Evolutionary conservation across 768 basidiomycete species (phyloP).

Genomic region (Tephrocybe sp.): DNA sequence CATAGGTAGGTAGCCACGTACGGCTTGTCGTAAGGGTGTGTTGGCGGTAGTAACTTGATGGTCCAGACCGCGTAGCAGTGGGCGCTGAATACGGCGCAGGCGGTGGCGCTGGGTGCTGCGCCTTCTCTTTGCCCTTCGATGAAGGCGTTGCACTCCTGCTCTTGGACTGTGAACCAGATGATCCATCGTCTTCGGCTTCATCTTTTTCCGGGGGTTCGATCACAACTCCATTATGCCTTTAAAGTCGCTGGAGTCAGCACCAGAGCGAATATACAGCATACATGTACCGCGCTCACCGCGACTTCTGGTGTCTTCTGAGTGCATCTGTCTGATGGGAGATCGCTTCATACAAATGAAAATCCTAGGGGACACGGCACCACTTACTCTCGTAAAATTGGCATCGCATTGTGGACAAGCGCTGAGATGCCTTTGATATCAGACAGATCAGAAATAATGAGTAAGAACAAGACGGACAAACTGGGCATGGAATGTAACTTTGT

Average conservation of each 20-base stretch:
- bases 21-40: conserved; percentile 53
- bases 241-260: conserved; percentile 1
- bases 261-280: neutral
- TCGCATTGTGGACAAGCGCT: conserved; percentile 82
- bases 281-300: conserved; percentile 45
- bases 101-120: conserved; percentile 9
- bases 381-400: conserved; percentile 75
- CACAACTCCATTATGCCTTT: conserved; percentile 67
- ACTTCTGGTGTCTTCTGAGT: conserved; percentile 77
- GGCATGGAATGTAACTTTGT: conserved; percentile 77
- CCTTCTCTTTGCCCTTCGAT: conserved; percentile 40
- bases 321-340: conserved; percentile 67
- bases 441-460: neutral
- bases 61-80: conserved; percentile 30
- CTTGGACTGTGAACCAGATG: conserved; percentile 42
- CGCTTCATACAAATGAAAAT: conserved; percentile 16
- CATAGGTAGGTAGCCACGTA: conserved; percentile 18
- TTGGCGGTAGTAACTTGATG: conserved; percentile 66
- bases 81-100: conserved; percentile 29
- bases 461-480: conserved; percentile 53
- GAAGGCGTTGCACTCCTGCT: conserved; percentile 54
- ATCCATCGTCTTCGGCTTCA: conserved; percentile 32
- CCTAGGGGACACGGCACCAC: conserved; percentile 23
- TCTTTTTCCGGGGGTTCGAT: conserved; percentile 47
- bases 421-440: conserved; percentile 13